phyloP scores from a whole-genome alignment of 352 stramenopile genomes.

The Paralagenidium karlingii region DNA sequence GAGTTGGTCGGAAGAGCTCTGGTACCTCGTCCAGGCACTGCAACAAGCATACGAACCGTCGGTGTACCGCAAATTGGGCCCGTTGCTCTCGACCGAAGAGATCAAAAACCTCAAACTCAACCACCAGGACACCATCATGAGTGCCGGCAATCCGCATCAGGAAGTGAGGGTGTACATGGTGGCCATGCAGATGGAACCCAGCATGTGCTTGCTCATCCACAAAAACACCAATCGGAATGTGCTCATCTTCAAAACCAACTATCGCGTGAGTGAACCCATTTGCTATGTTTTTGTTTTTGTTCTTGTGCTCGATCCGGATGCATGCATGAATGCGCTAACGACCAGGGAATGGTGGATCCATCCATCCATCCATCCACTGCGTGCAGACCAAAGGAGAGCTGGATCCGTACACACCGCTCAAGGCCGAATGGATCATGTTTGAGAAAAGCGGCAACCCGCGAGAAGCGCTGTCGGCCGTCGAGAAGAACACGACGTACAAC shows the following conservation, averaged over 20 bases:
- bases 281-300: neutral
- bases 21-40: conserved; percentile 22
- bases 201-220: conserved; percentile 37
- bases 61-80: conserved; percentile 38
- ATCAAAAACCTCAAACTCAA: conserved; percentile 32
- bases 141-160: conserved; percentile 10
- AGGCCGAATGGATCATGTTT: conserved; percentile 58
- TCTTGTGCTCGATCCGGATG: neutral
- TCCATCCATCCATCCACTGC: too few relatives aligned
- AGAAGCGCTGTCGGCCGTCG: conserved; percentile 31
- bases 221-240: conserved; percentile 49
- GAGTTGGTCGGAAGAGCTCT: conserved; percentile 39
- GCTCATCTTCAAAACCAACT: conserved; percentile 31
- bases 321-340: neutral
- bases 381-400: conserved; percentile 15
- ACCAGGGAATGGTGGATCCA: too few relatives aligned
- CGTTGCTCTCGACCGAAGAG: conserved; percentile 20
- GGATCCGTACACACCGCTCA: conserved; percentile 16
- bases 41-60: conserved; percentile 28
- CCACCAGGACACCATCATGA: conserved; percentile 10
- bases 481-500: conserved; percentile 41
- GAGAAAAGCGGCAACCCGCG: conserved; percentile 43
- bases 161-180: conserved; percentile 34
- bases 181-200: conserved; percentile 27
- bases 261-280: conserved; percentile 7